phyloP scores from a whole-genome alignment of 192 early-diverging fungal genomes.

The Anaeromyces robustus region DNA sequence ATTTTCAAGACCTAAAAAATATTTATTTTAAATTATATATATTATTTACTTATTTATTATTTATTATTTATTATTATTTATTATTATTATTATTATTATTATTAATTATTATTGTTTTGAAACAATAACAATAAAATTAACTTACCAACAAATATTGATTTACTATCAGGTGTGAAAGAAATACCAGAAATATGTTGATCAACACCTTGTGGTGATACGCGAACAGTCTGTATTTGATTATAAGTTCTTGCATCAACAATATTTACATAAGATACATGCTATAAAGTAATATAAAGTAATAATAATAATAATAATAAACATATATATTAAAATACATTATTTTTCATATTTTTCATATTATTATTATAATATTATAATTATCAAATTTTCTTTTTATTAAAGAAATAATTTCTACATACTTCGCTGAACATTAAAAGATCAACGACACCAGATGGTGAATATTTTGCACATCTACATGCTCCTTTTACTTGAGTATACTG shows the following conservation, averaged over 20 bases:
- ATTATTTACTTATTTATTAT: not conserved
- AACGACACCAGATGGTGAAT: constrained; percentile 71
- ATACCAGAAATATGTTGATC: constrained; percentile 81
- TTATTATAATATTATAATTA: too few species aligned
- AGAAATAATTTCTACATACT: constrained; percentile 17
- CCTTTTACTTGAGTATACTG: constrained; percentile 55
- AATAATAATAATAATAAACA: not conserved
- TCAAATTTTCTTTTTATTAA: too few species aligned
- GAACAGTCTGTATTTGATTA: constrained; percentile 60
- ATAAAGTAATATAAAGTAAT: not conserved
- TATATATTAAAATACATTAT: too few species aligned
- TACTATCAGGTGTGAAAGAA: constrained; percentile 65
- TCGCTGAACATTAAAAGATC: constrained; percentile 72
- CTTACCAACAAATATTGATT: constrained; percentile 75
- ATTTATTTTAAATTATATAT: too few species aligned
- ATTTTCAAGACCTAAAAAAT: constrained; percentile 69
- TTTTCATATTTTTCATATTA: too few species aligned
- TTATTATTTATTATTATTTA: not conserved
- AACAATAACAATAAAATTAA: too few species aligned
- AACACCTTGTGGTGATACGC: constrained; percentile 41
- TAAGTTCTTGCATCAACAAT: constrained; percentile 83
- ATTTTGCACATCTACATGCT: constrained; percentile 79
- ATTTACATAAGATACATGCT: constrained; percentile 73
- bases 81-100: not conserved
- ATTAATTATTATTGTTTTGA: too few species aligned